Evolutionary conservation across 805 yeast species (phyloP), one percentile per base, ranked within the genome.

Genomic region (Komagataella phaffii): DNA sequence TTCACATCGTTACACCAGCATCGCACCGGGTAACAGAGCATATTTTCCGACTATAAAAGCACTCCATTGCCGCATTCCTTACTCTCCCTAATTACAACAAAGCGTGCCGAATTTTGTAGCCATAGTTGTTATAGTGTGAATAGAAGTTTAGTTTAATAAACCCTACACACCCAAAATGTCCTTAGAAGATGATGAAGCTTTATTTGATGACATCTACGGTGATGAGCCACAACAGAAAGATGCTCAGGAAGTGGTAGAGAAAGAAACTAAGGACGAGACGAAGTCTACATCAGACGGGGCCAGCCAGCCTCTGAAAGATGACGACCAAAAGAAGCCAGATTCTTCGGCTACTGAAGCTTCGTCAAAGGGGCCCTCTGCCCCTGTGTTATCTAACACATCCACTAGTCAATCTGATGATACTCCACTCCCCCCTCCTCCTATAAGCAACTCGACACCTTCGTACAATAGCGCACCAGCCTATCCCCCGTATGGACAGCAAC

Each of bases 161-260:
- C 24, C 18, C 18, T 18, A 47, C 18, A 24, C 23, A n/a, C 17
- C 47, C 19, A 67, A 52, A 52, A 81, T 81, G 85, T 77, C 84
- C 54, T 77, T 84, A 55, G 96, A 88, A 69, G 96, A 89, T 71
- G 97, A 90, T 69, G 96, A 89, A 66, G 91, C 88, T 61, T 83
- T 86, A 66, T 90, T 90, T 68, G 95, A 89, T 69, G 96, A 90
- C 66, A 87, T 90, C 69, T 10, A 51, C 45, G 18, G 24, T 21
- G 49, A 45, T 45, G 45, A 30, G 49, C 19, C 12, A 18, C 51
- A 50, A 49, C 44, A 54, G 44, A 8, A 23, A 19, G 50, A 44
- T 21, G 51, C 52, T 17, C 53, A 61, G 52, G 55, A 57, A 51
- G 50, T 59, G 49, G 64, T 66, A 44, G 8, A 52, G 72, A 59